Evolutionary conservation across 1,284 basidiomycete genomes (phyloP).

Genomic region (Sanghuangporus weigelae): DNA sequence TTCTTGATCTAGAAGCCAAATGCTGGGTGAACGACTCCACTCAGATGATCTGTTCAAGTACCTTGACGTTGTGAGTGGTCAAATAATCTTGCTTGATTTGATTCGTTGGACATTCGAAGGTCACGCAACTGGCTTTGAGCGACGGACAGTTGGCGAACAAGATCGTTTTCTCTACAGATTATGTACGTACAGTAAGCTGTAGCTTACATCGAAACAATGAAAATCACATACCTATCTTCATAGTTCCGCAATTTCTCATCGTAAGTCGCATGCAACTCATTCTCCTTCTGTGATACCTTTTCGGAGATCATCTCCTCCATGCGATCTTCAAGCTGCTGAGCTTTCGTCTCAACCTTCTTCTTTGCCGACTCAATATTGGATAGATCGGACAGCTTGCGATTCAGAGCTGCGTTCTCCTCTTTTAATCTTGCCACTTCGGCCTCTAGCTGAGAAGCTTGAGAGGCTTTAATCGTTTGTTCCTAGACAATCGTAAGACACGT

Average conservation of each 20-base stretch:
- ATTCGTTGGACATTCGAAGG: slow-evolving; percentile 86
- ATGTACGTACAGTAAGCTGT: not conserved
- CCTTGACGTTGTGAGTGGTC: slow-evolving; percentile 87
- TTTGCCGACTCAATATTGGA: slow-evolving; percentile 65
- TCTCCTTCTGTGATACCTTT: slow-evolving; percentile 85
- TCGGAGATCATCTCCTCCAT: slow-evolving; percentile 91
- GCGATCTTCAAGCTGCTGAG: slow-evolving; percentile 78
- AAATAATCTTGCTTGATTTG: slow-evolving; percentile 85
- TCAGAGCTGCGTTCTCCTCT: slow-evolving; percentile 77
- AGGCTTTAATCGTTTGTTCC: slow-evolving; percentile 87
- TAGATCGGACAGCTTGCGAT: slow-evolving; percentile 63
- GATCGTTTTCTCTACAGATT: slow-evolving; percentile 76
- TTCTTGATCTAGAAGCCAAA: slow-evolving; percentile 69
- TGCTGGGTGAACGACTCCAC: not conserved
- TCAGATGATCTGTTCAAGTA: slow-evolving; percentile 26
- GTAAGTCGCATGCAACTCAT: slow-evolving; percentile 92
- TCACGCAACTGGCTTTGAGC: slow-evolving; percentile 87
- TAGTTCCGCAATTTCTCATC: slow-evolving; percentile 95
- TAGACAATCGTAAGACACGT: slow-evolving; percentile 25
- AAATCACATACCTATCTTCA: slow-evolving; percentile 69
- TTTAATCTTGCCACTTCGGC: slow-evolving; percentile 63
- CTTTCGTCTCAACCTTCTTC: slow-evolving; percentile 68
- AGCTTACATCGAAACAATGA: not conserved
- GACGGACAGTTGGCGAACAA: slow-evolving; percentile 81
- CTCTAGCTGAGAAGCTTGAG: slow-evolving; percentile 74